These are phyloP conservation scores for Echeveria elegans DNA, from an alignment of 164 flowering plant genomes.

Conservation along the genomic window DNA sequence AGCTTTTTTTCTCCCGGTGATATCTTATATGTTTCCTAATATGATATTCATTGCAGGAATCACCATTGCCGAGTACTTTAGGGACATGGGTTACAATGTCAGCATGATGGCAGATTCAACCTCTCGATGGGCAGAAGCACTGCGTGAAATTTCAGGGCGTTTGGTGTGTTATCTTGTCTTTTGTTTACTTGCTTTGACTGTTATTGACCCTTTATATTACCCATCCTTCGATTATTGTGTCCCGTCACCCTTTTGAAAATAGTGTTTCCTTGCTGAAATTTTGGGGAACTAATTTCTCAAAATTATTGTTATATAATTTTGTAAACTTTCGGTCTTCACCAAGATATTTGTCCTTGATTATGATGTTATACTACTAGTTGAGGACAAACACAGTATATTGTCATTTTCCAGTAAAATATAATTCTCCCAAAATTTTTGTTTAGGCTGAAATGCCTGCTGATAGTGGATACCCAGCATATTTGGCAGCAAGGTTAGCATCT, in stretches of 20 bases:
- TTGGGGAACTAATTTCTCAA: neutral
- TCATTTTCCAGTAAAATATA: no score
- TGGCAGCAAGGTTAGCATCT: slow-evolving; percentile 96
- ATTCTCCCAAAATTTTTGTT: slow-evolving; percentile 10
- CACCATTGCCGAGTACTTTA: slow-evolving; percentile 79
- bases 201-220: neutral
- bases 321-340: neutral
- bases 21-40: neutral
- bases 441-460: slow-evolving; percentile 99
- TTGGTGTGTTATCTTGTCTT: slow-evolving; percentile 40
- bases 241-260: neutral
- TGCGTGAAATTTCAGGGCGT: slow-evolving; percentile 99
- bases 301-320: no score
- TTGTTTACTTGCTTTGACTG: neutral
- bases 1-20: neutral
- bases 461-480: slow-evolving; percentile 98
- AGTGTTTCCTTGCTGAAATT: neutral
- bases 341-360: neutral
- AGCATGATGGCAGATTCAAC: slow-evolving; percentile 99
- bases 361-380: neutral
- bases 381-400: neutral
- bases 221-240: neutral
- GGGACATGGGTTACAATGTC: slow-evolving; percentile 89
- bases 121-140: slow-evolving; percentile 99
- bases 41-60: slow-evolving; percentile 48